These are phyloP conservation scores for Diophrys appendiculata DNA, from an alignment of 73 alveolate genomes.

Conservation along the genomic window DNA sequence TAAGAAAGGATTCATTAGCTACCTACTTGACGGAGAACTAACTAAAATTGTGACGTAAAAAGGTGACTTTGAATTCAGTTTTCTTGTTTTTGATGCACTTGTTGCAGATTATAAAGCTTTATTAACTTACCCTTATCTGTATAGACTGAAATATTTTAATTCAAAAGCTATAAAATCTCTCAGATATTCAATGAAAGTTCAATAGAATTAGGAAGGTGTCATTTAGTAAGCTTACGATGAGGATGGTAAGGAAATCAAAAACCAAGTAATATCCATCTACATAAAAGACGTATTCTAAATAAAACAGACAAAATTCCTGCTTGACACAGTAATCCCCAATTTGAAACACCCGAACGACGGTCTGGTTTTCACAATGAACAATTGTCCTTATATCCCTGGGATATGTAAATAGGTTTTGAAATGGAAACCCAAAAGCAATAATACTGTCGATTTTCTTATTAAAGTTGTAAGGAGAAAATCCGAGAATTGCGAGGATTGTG, in stretches of 20 bases:
- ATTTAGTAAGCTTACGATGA: conserved; percentile 5
- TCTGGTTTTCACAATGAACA: conserved; percentile 66
- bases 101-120: conserved; percentile 4
- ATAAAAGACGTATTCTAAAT: conserved; percentile 47
- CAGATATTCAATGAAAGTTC: neutral
- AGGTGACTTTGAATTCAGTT: neutral
- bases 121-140: conserved; percentile 1
- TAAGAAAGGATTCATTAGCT: neutral
- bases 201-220: neutral
- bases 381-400: conserved; percentile 78
- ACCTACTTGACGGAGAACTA: conserved; percentile 48
- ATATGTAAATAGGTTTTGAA: conserved; percentile 70
- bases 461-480: too few relatives aligned
- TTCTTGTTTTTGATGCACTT: conserved; percentile 38
- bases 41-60: neutral
- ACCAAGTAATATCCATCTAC: conserved; percentile 13
- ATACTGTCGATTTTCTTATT: conserved; percentile 67
- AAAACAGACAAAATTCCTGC: conserved; percentile 8
- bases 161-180: neutral
- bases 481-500: too few relatives aligned
- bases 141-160: neutral
- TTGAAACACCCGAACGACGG: conserved; percentile 77
- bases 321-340: conserved; percentile 32
- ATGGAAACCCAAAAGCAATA: conserved; percentile 78
- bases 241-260: neutral